phyloP scores from a whole-genome alignment of 2,329 filamentous ascomycete species.

The Penicillium concentricum region DNA sequence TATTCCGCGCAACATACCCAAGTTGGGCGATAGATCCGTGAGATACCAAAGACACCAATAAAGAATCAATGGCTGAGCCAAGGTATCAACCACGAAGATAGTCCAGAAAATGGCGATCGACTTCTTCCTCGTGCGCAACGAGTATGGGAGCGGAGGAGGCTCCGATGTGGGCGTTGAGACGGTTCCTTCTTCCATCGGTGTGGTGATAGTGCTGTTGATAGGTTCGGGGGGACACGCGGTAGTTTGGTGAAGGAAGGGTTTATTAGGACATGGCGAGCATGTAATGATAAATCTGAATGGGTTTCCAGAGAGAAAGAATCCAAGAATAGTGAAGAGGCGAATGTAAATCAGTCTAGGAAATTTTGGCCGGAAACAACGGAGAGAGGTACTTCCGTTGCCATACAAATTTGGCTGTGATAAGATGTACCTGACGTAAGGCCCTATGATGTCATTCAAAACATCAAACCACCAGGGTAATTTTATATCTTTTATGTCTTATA shows the following conservation, averaged over 20 bases:
- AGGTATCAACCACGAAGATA: constrained; percentile 58
- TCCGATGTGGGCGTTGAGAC: constrained; percentile 19
- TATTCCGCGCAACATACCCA: constrained; percentile 32
- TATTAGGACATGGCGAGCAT: constrained; percentile 10
- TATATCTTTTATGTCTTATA: not conserved
- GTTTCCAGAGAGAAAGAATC: not conserved
- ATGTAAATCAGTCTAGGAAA: not conserved
- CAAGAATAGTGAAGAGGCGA: constrained; percentile 1
- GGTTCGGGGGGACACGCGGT: not conserved
- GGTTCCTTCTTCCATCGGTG: constrained; percentile 37
- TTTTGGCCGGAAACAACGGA: constrained; percentile 24
- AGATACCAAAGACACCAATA: constrained; percentile 63
- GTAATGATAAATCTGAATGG: not conserved
- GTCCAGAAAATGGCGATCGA: constrained; percentile 60
- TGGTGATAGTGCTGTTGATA: constrained; percentile 17
- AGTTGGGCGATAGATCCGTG: constrained; percentile 48
- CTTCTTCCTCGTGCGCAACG: constrained; percentile 54
- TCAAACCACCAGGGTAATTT: not conserved
- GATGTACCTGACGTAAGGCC: constrained; percentile 27
- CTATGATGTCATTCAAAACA: constrained; percentile 27
- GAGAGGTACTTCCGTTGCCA: constrained; percentile 16
- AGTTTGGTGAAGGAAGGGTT: not conserved
- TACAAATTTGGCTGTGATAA: constrained; percentile 11
- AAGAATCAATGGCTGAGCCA: constrained; percentile 58
- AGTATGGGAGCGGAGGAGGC: constrained; percentile 57